Conservation (phyloP, 495 filamentous ascomycete species). For the Elasticomyces elasticus region DNA sequence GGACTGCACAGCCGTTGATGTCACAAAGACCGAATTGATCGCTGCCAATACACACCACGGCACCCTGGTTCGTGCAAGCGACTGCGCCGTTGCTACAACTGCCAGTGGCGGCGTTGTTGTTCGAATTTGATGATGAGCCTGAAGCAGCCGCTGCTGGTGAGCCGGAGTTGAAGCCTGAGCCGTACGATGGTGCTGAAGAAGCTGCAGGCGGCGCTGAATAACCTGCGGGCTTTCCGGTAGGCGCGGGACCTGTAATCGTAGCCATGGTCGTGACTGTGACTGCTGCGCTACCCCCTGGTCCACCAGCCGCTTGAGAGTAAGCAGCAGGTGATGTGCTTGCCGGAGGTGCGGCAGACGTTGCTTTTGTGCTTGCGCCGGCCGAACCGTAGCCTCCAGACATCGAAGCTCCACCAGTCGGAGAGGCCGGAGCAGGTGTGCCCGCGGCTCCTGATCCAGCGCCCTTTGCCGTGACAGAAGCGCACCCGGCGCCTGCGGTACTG, state of each 20-base stretch:
- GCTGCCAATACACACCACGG: slow-evolving; percentile 29
- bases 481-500: slow-evolving; percentile 10
- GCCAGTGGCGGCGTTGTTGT: slow-evolving; percentile 7
- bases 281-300: neutral
- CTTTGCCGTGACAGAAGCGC: slow-evolving; percentile 19
- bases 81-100: slow-evolving; percentile 10
- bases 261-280: slow-evolving; percentile 12
- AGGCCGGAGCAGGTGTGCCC: slow-evolving; percentile 9
- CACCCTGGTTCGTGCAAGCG: slow-evolving; percentile 28
- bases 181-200: neutral
- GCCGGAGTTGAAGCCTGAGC: slow-evolving; percentile 3
- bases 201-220: neutral
- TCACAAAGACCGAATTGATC: slow-evolving; percentile 29
- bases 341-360: neutral
- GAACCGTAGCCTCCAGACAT: neutral
- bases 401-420: neutral
- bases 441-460: slow-evolving; percentile 24
- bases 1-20: slow-evolving; percentile 24
- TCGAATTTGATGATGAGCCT: slow-evolving; percentile 2
- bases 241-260: neutral
- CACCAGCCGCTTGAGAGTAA: slow-evolving; percentile 5
- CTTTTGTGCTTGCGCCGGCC: neutral
- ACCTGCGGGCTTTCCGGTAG: neutral
- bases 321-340: neutral
- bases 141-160: slow-evolving; percentile 2